These are phyloP conservation scores for Boletus rex-veris DNA, from an alignment of 768 basidiomycete genomes.

Conservation along the genomic window DNA sequence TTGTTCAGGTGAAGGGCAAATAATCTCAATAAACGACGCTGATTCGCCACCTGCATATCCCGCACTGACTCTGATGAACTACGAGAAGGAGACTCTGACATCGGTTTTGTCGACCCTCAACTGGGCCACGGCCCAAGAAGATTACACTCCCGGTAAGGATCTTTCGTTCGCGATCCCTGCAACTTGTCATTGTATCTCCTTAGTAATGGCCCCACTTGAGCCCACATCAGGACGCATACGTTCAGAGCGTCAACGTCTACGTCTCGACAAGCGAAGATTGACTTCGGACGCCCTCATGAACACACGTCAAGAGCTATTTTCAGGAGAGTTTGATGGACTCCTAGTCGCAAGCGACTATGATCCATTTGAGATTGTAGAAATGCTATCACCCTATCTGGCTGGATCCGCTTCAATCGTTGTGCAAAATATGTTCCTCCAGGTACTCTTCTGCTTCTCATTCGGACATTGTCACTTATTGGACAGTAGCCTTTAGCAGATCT, in stretches of 20 bases:
- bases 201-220: conserved; percentile 61
- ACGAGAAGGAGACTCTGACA: conserved; percentile 50
- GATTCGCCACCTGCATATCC: conserved; percentile 94
- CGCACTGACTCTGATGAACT: conserved; percentile 83
- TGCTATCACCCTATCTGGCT: conserved; percentile 68
- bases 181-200: conserved; percentile 3
- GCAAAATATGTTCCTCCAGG: conserved; percentile 80
- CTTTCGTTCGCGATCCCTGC: not conserved
- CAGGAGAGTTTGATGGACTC: conserved; percentile 88
- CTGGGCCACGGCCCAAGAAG: conserved; percentile 85
- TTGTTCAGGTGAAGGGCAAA: conserved; percentile 64
- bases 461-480: conserved; percentile 5
- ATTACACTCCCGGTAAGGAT: conserved; percentile 61
- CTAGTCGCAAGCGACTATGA: conserved; percentile 84
- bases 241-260: conserved; percentile 68
- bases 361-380: conserved; percentile 73
- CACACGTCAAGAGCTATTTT: conserved; percentile 76
- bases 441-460: conserved; percentile 26
- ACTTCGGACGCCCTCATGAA: conserved; percentile 58
- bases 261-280: conserved; percentile 74
- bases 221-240: conserved; percentile 54
- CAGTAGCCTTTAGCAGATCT: conserved; percentile 70
- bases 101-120: conserved; percentile 68
- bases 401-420: conserved; percentile 87
- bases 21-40: conserved; percentile 82